Percentiles rank a stretch among this genome's conserved stretches.
phyloP scores from a whole-genome alignment of 495 filamentous ascomycete genomes.

The Tuber microsphaerosporum region DNA sequence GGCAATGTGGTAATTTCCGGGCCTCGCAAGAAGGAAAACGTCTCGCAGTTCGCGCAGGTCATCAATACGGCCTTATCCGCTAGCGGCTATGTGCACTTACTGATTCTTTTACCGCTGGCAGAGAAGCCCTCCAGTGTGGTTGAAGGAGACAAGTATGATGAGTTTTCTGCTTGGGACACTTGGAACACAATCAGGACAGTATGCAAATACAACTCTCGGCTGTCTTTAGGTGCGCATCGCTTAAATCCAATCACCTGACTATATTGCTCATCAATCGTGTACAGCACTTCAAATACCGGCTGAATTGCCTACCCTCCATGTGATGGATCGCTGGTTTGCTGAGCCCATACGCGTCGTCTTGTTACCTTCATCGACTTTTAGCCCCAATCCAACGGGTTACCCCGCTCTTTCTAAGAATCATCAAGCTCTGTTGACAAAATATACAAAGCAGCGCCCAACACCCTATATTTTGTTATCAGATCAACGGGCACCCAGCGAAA shows the following conservation, averaged over 20 bases:
- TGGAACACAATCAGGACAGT: slow-evolving; percentile 82
- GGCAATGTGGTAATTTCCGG: slow-evolving; percentile 74
- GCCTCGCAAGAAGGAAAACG: slow-evolving; percentile 48
- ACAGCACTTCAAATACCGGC: slow-evolving; percentile 71
- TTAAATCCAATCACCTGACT: slow-evolving; percentile 19
- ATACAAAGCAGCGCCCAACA: slow-evolving; percentile 53
- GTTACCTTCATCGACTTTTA: slow-evolving; percentile 60
- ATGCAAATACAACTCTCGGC: slow-evolving; percentile 74
- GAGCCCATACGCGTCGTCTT: slow-evolving; percentile 80
- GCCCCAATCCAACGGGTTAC: slow-evolving; percentile 69
- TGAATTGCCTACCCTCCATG: slow-evolving; percentile 61
- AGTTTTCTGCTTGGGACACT: slow-evolving; percentile 66
- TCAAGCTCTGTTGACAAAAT: slow-evolving; percentile 65
- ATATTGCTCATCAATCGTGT: slow-evolving; percentile 12
- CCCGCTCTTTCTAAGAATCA: slow-evolving; percentile 76
- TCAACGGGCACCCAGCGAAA: background rate
- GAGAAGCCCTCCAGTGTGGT: slow-evolving; percentile 46
- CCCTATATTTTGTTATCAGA: slow-evolving; percentile 40
- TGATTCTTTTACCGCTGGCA: slow-evolving; percentile 76
- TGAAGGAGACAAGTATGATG: slow-evolving; percentile 26
- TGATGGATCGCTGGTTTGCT: slow-evolving; percentile 87
- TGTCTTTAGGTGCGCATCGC: slow-evolving; percentile 73
- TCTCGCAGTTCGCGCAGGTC: slow-evolving; percentile 72
- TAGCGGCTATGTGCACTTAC: slow-evolving; percentile 67
- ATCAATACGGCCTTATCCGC: slow-evolving; percentile 69